Conservation (phyloP, 352 stramenopile species). For the Phytopythium ostracodes region DNA sequence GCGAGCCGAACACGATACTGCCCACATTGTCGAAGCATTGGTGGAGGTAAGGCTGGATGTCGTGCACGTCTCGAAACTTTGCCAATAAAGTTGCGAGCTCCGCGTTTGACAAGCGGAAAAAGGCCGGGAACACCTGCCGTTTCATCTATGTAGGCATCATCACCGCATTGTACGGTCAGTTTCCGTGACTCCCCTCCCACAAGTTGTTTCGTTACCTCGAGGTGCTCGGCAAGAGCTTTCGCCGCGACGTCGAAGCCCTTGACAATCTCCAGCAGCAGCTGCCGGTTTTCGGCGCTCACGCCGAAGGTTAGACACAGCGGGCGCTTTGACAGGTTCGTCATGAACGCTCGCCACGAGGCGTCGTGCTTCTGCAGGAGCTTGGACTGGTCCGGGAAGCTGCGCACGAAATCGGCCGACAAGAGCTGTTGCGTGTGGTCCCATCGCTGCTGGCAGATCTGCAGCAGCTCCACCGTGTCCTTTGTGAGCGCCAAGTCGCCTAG, state of each 20-base stretch:
- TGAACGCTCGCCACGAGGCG: conserved; percentile 41
- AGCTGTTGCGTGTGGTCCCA: conserved; percentile 67
- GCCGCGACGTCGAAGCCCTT: conserved; percentile 50
- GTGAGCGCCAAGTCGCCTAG: conserved; percentile 39
- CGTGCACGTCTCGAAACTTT: conserved; percentile 34
- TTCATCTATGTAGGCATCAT: conserved; percentile 30
- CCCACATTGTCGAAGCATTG: conserved; percentile 74
- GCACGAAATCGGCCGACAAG: conserved; percentile 54
- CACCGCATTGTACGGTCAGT: background rate
- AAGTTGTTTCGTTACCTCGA: conserved; percentile 27
- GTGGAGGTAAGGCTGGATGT: conserved; percentile 51
- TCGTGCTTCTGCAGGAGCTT: conserved; percentile 58
- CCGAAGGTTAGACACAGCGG: conserved; percentile 54
- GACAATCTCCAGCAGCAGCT: conserved; percentile 31
- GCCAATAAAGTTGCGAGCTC: conserved; percentile 53
- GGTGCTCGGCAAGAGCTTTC: conserved; percentile 46
- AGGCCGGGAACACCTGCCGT: conserved; percentile 49
- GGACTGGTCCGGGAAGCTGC: conserved; percentile 52
- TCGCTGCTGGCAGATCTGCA: conserved; percentile 56
- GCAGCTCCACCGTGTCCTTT: conserved; percentile 47
- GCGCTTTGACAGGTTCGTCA: conserved; percentile 38
- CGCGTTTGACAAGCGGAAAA: conserved; percentile 61
- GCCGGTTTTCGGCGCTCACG: conserved; percentile 40
- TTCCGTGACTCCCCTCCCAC: background rate
- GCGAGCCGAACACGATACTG: conserved; percentile 47